Percentiles rank a stretch among this genome's conserved stretches.
These are phyloP conservation scores for Trametes sanguinea DNA, from an alignment of 768 basidiomycete genomes.

Conservation along the genomic window DNA sequence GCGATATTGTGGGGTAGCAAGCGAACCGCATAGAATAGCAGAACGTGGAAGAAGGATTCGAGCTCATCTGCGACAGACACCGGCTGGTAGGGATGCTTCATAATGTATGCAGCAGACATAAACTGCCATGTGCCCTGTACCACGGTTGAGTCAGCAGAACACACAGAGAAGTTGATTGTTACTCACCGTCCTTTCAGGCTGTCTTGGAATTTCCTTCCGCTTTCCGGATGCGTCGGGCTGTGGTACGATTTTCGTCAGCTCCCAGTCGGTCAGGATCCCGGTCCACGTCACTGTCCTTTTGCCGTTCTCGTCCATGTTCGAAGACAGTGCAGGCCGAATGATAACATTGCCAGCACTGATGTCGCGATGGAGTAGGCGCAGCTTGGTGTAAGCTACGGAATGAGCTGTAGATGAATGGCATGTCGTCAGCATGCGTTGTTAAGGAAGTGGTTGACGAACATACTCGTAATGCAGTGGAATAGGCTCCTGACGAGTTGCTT, in stretches of 20 bases:
- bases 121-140: background rate
- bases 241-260: background rate
- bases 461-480: constrained; percentile 1
- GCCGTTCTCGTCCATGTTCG: background rate
- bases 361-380: background rate
- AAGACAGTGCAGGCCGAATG: background rate
- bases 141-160: too few relatives aligned
- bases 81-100: too few relatives aligned
- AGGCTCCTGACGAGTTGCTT: constrained; percentile 9
- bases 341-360: constrained; percentile 6
- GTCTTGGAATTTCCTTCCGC: too few relatives aligned
- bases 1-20: too few relatives aligned
- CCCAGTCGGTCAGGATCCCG: constrained; percentile 3
- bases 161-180: too few relatives aligned
- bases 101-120: too few relatives aligned
- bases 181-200: too few relatives aligned
- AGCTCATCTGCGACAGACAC: too few relatives aligned
- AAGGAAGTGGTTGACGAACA: background rate
- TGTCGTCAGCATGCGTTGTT: too few relatives aligned
- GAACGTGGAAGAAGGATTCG: too few relatives aligned
- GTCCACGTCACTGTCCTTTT: background rate
- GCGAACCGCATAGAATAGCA: too few relatives aligned
- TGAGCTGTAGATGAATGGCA: background rate
- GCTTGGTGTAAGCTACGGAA: background rate
- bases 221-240: too few relatives aligned